Conservation (phyloP, 768 basidiomycete genomes). For the Hemileccinum impolitum region DNA sequence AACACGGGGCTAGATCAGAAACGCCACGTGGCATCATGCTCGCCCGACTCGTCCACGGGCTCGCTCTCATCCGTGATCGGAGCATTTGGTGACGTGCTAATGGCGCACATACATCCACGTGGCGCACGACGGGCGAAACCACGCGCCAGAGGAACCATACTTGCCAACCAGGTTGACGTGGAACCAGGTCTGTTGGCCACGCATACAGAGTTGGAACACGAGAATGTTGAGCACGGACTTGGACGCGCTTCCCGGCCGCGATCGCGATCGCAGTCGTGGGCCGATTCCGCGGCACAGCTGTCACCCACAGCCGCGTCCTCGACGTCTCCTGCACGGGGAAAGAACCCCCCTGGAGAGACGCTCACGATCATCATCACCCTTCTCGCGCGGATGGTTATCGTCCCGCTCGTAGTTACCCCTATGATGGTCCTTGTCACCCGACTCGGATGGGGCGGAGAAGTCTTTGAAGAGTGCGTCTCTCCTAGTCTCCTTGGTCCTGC, state of each 20-base stretch:
- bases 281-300: neutral
- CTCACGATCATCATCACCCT: conserved; percentile 82
- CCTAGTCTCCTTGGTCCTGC: neutral
- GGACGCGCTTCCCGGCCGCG: neutral
- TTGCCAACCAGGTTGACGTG: neutral
- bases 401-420: conserved; percentile 70
- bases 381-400: conserved; percentile 82
- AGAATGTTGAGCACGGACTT: neutral
- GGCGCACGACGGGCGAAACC: neutral
- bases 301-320: neutral
- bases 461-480: conserved; percentile 74
- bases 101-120: conserved; percentile 6
- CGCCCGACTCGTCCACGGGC: conserved; percentile 13
- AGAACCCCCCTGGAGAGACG: conserved; percentile 59
- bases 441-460: conserved; percentile 35
- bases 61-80: conserved; percentile 22
- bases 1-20: neutral
- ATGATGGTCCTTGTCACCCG: conserved; percentile 63
- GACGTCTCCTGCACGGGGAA: neutral
- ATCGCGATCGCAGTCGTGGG: conserved; percentile 1
- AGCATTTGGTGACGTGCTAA: conserved; percentile 15
- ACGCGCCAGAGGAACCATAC: neutral
- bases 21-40: neutral
- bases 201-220: conserved; percentile 3
- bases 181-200: conserved; percentile 9